Percentiles rank a stretch among this genome's conserved stretches.
These are phyloP conservation scores for Mycena kentingensis DNA, from an alignment of 768 basidiomycete genomes.

Conservation along the genomic window DNA sequence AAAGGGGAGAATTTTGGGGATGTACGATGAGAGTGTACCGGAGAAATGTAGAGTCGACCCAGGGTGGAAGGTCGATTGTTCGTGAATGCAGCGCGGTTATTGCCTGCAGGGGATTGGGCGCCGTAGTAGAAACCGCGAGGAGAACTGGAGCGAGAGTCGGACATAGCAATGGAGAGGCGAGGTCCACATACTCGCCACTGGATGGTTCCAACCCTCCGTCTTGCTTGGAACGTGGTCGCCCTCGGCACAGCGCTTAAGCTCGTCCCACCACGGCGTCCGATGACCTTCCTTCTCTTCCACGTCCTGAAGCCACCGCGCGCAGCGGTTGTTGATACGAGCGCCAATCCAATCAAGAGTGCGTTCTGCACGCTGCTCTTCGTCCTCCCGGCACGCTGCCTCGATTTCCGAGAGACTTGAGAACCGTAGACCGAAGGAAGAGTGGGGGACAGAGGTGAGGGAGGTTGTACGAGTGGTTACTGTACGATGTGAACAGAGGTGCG, in stretches of 20 bases:
- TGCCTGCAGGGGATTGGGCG: slow-evolving; percentile 79
- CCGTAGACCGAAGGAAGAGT: slow-evolving; percentile 70
- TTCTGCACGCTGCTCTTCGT: slow-evolving; percentile 75
- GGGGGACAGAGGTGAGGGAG: slow-evolving; percentile 66
- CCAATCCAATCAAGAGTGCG: slow-evolving; percentile 88
- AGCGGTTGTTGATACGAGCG: slow-evolving; percentile 63
- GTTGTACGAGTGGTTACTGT: slow-evolving; percentile 82
- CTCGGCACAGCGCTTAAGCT: slow-evolving; percentile 73
- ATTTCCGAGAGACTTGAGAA: slow-evolving; percentile 77
- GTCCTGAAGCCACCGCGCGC: slow-evolving; percentile 72
- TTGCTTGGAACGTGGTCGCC: slow-evolving; percentile 74
- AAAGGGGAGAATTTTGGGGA: slow-evolving; percentile 64
- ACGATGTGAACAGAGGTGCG: slow-evolving; percentile 4
- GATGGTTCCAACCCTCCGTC: slow-evolving; percentile 85
- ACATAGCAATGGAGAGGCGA: slow-evolving; percentile 17
- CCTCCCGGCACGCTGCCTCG: slow-evolving; percentile 74
- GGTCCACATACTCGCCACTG: slow-evolving; percentile 64
- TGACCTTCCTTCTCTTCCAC: slow-evolving; percentile 43
- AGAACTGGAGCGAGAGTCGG: slow-evolving; percentile 59
- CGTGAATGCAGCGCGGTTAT: slow-evolving; percentile 75
- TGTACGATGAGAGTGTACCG: slow-evolving; percentile 81
- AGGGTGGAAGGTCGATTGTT: slow-evolving; percentile 66
- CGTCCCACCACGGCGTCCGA: slow-evolving; percentile 87
- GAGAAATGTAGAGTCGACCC: slow-evolving; percentile 76
- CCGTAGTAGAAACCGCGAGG: slow-evolving; percentile 78